These are phyloP conservation scores for Tarenaya hassleriana DNA, from an alignment of 345 rosid species.

Conservation along the genomic window DNA sequence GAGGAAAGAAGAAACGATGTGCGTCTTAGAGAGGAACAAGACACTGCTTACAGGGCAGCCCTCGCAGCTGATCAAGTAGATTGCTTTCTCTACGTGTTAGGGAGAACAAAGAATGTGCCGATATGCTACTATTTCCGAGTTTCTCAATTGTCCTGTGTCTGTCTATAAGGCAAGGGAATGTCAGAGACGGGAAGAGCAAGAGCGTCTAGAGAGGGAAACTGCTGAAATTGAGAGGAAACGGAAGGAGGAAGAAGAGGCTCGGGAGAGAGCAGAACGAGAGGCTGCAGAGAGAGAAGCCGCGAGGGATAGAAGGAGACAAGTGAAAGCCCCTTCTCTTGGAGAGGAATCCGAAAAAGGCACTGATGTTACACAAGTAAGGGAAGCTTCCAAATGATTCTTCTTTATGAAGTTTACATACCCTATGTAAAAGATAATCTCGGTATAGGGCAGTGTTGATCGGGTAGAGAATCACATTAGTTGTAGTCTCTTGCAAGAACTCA, in stretches of 20 bases:
- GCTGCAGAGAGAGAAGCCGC: slow-evolving; percentile 87
- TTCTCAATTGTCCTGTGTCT: slow-evolving; percentile 1
- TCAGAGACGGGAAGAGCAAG: slow-evolving; percentile 79
- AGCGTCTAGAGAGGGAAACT: slow-evolving; percentile 78
- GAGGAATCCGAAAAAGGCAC: slow-evolving; percentile 90
- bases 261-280: slow-evolving; percentile 72
- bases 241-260: slow-evolving; percentile 90
- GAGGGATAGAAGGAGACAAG: slow-evolving; percentile 63
- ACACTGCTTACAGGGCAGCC: slow-evolving; percentile 94
- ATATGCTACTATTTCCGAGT: neutral
- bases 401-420: too few species aligned
- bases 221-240: slow-evolving; percentile 85
- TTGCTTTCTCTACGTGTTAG: neutral
- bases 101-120: neutral
- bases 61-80: slow-evolving; percentile 98
- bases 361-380: slow-evolving; percentile 69
- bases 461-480: too few species aligned
- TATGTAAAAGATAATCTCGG: too few species aligned
- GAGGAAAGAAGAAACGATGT: slow-evolving; percentile 84
- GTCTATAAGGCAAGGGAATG: slow-evolving; percentile 68
- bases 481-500: too few species aligned
- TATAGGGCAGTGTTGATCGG: too few species aligned
- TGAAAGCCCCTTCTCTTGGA: slow-evolving; percentile 82
- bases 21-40: slow-evolving; percentile 94
- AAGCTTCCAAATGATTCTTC: too few species aligned